Base-by-base conservation (phyloP, 352 stramenopile genomes). In the Blastocystis sp. region DNA sequence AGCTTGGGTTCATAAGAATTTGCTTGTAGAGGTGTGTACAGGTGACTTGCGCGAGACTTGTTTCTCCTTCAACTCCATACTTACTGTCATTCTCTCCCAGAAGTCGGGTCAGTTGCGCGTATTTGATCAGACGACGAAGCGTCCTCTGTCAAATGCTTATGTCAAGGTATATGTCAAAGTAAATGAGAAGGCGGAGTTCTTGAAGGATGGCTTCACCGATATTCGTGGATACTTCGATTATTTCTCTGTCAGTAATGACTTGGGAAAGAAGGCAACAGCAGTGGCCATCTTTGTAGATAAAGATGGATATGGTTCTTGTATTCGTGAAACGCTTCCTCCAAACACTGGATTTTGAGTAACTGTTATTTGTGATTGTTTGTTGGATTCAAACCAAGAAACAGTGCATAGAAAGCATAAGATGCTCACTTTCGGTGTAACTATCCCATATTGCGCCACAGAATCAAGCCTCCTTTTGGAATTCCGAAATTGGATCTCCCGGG, bases 141-240 rank as follows among this genome's bases (percentile, higher is more conserved):
- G 91, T 0, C 92, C 92, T 7, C 90, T 94, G 24, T 40, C 90
- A 0, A 91, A 90, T n/a, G 92, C 90, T 70, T 94, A 94, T 87
- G 91, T 94, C 68, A 94, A 94, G 81, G 93, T 93, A 78, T 95
- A 93, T 89, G 92, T 90, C 0, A 92, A 93, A 58, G 64, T 77
- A 40, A 90, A 87, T 42, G 56, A 37, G 89, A 59, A 60, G 13
- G 53, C 87, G 70, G 27, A 91, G 82, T 95, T 95, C 90, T 94
- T 94, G 91, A 95, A 95, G 90, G 93, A 95, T 79, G 93, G 93
- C 9, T 95, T 94, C 90, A 95, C 93, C 33, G 92, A 95, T 59
- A 60, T 95, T 57, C 70, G 93, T 30, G 92, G 92, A 64, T 92
- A 92, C 62, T 94, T 95, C 60, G 92, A 94, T 90, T 95, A 94